These are phyloP conservation scores for Acer campestre DNA, from an alignment of 345 rosid species.

Conservation along the genomic window DNA sequence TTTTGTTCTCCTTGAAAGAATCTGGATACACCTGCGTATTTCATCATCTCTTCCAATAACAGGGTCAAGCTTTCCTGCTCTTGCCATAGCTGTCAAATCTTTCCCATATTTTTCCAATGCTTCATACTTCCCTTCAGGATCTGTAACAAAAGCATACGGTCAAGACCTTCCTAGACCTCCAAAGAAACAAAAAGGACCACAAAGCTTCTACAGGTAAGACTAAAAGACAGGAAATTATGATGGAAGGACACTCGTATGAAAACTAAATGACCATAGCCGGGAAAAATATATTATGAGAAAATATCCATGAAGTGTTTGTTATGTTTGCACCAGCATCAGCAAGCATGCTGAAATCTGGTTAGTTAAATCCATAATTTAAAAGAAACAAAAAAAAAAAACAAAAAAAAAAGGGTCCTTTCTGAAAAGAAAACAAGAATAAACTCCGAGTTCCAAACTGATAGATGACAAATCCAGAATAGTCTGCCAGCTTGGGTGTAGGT, in stretches of 20 bases:
- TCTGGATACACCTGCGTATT: conserved; percentile 97
- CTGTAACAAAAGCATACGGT: conserved; percentile 40
- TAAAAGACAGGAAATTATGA: not conserved
- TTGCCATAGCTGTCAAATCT: conserved; percentile 97
- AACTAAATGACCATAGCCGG: not conserved
- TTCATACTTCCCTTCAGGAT: conserved; percentile 98
- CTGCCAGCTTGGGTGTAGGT: not conserved
- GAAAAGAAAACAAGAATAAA: not conserved
- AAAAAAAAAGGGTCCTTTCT: not conserved
- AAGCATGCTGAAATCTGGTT: not conserved
- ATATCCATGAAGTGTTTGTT: not conserved
- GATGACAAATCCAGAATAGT: not conserved
- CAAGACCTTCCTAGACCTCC: conserved; percentile 11
- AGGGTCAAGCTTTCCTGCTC: conserved; percentile 95
- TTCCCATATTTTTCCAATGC: conserved; percentile 94
- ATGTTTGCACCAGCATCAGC: not conserved
- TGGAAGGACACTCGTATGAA: not conserved
- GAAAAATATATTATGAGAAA: not conserved
- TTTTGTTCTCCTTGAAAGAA: conserved; percentile 97
- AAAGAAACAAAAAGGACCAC: not conserved
- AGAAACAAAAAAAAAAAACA: not conserved
- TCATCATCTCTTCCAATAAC: conserved; percentile 99
- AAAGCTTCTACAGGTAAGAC: conserved; percentile 5
- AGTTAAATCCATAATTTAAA: not conserved
- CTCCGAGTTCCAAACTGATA: not conserved